Conservation (phyloP, 768 basidiomycete species). For the Boletus pseudo-olivaceus region DNA sequence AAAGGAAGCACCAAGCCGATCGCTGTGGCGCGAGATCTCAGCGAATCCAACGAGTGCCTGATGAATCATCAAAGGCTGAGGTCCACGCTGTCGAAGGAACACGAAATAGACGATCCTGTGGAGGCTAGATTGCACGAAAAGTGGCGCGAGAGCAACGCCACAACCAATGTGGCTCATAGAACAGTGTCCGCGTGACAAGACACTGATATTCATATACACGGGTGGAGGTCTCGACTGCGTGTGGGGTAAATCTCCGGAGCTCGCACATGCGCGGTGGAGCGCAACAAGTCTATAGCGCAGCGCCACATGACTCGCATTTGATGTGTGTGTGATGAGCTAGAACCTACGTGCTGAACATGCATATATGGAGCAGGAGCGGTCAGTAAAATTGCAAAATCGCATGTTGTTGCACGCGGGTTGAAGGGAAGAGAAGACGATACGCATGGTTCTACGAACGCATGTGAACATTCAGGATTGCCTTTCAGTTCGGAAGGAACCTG, state of each 20-base stretch:
- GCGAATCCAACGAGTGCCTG: slow-evolving; percentile 18
- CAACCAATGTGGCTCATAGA: slow-evolving; percentile 1
- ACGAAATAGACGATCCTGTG: slow-evolving; percentile 2
- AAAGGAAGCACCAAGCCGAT: slow-evolving; percentile 5
- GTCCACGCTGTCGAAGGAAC: slow-evolving; percentile 13
- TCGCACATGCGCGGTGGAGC: not conserved
- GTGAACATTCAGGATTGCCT: slow-evolving; percentile 12
- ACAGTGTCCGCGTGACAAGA: not conserved
- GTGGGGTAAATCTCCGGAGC: slow-evolving; percentile 20
- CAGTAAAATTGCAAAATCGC: slow-evolving; percentile 18
- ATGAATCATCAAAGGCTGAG: not conserved
- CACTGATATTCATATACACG: not conserved
- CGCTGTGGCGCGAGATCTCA: slow-evolving; percentile 23
- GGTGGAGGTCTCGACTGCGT: not conserved
- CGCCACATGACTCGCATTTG: slow-evolving; percentile 2
- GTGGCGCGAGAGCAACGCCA: slow-evolving; percentile 9
- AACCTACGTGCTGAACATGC: slow-evolving; percentile 7
- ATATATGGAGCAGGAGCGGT: slow-evolving; percentile 3
- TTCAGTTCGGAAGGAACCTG: slow-evolving; percentile 25
- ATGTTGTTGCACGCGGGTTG: slow-evolving; percentile 1
- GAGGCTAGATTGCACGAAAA: slow-evolving; percentile 14
- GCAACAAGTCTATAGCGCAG: not conserved
- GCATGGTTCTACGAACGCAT: slow-evolving; percentile 3
- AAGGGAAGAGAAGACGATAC: slow-evolving; percentile 4
- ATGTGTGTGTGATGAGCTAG: not conserved